These are phyloP conservation scores for Centella asiatica DNA, from an alignment of 129 eudicot genomes.

Conservation along the genomic window DNA sequence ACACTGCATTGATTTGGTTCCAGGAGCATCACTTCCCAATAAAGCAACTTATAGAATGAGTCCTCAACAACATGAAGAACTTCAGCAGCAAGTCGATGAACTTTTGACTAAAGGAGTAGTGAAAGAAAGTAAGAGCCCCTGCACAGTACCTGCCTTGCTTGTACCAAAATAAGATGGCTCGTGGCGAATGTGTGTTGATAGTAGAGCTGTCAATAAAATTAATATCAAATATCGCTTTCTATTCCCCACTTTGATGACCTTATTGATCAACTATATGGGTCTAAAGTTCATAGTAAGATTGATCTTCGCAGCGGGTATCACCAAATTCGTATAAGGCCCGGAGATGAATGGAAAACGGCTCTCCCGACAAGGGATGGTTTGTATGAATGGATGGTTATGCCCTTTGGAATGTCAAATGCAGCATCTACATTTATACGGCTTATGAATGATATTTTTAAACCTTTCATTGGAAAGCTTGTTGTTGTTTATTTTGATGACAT, in stretches of 20 bases:
- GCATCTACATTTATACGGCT: too few species aligned
- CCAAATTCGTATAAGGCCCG: neutral
- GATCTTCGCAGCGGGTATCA: too few species aligned
- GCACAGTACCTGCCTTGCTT: neutral
- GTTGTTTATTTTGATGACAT: too few species aligned
- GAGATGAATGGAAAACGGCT: too few species aligned
- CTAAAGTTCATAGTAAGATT: too few species aligned
- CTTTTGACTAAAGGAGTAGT: neutral
- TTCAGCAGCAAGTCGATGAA: conserved; percentile 14
- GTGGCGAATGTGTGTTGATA: neutral
- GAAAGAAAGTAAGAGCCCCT: conserved; percentile 12
- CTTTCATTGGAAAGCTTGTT: too few species aligned
- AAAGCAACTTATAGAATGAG: conserved; percentile 4
- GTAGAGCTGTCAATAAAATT: neutral
- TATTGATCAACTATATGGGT: too few species aligned
- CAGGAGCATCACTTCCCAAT: neutral
- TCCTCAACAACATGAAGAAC: neutral
- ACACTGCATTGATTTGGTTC: conserved; percentile 2
- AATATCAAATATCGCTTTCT: neutral
- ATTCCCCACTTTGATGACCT: neutral
- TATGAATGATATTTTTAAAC: too few species aligned
- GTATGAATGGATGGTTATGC: too few species aligned
- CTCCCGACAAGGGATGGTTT: too few species aligned
- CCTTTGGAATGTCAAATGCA: too few species aligned
- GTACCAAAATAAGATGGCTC: conserved; percentile 11